These are phyloP conservation scores for Leishmania martiniquensis DNA, from an alignment of 208 protist genomes.

Conservation along the genomic window DNA sequence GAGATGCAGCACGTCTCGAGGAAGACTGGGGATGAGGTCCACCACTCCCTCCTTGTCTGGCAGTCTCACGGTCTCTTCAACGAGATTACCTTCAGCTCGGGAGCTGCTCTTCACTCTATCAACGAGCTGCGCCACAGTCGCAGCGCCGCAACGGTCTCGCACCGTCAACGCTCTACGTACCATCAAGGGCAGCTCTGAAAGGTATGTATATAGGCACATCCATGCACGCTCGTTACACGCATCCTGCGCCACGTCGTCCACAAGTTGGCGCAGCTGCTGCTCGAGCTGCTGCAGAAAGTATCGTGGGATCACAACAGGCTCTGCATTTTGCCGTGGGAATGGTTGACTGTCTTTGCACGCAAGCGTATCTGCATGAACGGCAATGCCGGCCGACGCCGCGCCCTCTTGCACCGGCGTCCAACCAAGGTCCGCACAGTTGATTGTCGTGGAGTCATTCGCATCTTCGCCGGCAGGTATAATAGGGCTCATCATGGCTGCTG, in stretches of 20 bases:
- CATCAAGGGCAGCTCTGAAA: constrained; percentile 34
- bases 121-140: constrained; percentile 1
- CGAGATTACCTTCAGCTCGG: constrained; percentile 3
- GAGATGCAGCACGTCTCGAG: constrained; percentile 24
- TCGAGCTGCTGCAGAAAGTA: constrained; percentile 40
- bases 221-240: constrained; percentile 22
- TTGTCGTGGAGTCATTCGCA: not conserved
- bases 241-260: constrained; percentile 14
- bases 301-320: constrained; percentile 12
- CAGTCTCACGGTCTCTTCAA: constrained; percentile 1
- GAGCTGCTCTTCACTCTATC: not conserved
- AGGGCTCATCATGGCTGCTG: constrained; percentile 16
- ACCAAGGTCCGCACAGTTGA: constrained; percentile 13
- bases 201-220: constrained; percentile 54
- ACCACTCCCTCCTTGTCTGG: not conserved
- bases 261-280: constrained; percentile 28
- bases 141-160: constrained; percentile 21
- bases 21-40: constrained; percentile 2
- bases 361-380: not conserved
- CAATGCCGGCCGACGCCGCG: not conserved
- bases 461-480: constrained; percentile 14
- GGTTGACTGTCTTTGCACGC: not conserved
- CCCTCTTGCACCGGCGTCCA: constrained; percentile 16
- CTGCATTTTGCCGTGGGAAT: not conserved
- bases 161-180: constrained; percentile 12